A percentile compares a stretch with the other conserved stretches of the same genome.
phyloP scores from a whole-genome alignment of 495 filamentous ascomycete genomes.

The Neurospora sp. region DNA sequence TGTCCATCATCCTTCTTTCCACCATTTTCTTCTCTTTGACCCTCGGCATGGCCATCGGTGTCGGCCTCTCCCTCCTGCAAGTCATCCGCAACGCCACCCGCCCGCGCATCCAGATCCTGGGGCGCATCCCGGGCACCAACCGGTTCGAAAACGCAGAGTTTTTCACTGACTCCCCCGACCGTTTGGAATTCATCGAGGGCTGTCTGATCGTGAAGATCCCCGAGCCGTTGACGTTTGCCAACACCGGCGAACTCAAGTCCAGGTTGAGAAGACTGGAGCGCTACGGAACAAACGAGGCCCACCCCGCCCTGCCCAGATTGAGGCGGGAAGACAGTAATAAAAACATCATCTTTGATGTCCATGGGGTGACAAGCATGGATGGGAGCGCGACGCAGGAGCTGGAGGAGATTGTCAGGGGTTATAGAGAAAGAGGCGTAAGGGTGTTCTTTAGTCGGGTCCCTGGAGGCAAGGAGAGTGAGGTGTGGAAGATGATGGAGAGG shows the following conservation, averaged over 20 bases:
- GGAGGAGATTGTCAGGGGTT: constrained; percentile 73
- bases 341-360: constrained; percentile 93
- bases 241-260: constrained; percentile 85
- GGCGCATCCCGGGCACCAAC: constrained; percentile 71
- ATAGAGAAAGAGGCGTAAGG: constrained; percentile 57
- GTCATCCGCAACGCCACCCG: constrained; percentile 84
- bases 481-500: constrained; percentile 62
- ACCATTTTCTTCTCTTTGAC: constrained; percentile 90
- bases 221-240: constrained; percentile 92
- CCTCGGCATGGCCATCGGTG: constrained; percentile 78
- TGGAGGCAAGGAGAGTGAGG: constrained; percentile 38
- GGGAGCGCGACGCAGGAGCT: constrained; percentile 88
- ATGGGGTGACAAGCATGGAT: constrained; percentile 87
- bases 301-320: constrained; percentile 76
- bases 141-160: constrained; percentile 86
- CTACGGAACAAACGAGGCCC: constrained; percentile 73
- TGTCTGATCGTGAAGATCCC: constrained; percentile 95
- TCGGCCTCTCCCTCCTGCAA: constrained; percentile 77
- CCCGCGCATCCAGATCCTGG: constrained; percentile 93
- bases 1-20: constrained; percentile 77
- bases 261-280: constrained; percentile 73
- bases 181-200: constrained; percentile 80
- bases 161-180: constrained; percentile 56
- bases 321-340: constrained; percentile 61
- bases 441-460: constrained; percentile 86